Percentiles rank a stretch among this genome's conserved stretches.
phyloP scores from a whole-genome alignment of 495 filamentous ascomycete species.

The Penicillium soppii region DNA sequence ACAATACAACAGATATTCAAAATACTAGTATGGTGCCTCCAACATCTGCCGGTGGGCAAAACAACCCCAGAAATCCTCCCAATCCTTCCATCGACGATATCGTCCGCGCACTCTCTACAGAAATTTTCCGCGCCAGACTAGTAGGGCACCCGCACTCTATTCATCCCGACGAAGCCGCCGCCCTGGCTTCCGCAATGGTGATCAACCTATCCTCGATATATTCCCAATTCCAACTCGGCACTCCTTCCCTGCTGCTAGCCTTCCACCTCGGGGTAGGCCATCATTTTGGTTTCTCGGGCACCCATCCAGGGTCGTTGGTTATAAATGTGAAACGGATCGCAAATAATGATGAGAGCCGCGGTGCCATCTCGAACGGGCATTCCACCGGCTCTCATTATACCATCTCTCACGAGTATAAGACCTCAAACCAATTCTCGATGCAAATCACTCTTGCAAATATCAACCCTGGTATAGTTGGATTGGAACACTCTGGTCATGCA shows the following conservation, averaged over 20 bases:
- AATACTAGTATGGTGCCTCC: background rate
- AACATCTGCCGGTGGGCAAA: slow-evolving; percentile 9
- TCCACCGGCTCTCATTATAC: slow-evolving; percentile 16
- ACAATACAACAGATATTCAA: background rate
- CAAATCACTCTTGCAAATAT: slow-evolving; percentile 32
- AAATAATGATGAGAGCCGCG: background rate
- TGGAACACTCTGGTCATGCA: slow-evolving; percentile 9
- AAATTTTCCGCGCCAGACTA: slow-evolving; percentile 32
- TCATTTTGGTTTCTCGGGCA: slow-evolving; percentile 32
- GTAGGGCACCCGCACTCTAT: slow-evolving; percentile 29
- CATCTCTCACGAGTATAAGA: slow-evolving; percentile 33
- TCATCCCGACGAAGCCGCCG: slow-evolving; percentile 30
- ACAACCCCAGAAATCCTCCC: background rate
- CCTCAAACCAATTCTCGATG: slow-evolving; percentile 25
- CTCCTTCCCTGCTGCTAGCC: slow-evolving; percentile 25
- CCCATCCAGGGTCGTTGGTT: slow-evolving; percentile 20
- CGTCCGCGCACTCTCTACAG: slow-evolving; percentile 31
- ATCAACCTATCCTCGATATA: slow-evolving; percentile 30
- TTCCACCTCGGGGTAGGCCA: slow-evolving; percentile 42
- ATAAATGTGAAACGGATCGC: slow-evolving; percentile 21
- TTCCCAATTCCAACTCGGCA: slow-evolving; percentile 23
- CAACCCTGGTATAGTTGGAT: slow-evolving; percentile 13
- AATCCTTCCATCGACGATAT: slow-evolving; percentile 37
- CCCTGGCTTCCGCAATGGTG: slow-evolving; percentile 34
- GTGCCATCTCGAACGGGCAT: background rate